Percentiles rank a stretch among this genome's conserved stretches.
phyloP scores from a whole-genome alignment of 306 rosid genomes.

The Acacia crassicarpa region DNA sequence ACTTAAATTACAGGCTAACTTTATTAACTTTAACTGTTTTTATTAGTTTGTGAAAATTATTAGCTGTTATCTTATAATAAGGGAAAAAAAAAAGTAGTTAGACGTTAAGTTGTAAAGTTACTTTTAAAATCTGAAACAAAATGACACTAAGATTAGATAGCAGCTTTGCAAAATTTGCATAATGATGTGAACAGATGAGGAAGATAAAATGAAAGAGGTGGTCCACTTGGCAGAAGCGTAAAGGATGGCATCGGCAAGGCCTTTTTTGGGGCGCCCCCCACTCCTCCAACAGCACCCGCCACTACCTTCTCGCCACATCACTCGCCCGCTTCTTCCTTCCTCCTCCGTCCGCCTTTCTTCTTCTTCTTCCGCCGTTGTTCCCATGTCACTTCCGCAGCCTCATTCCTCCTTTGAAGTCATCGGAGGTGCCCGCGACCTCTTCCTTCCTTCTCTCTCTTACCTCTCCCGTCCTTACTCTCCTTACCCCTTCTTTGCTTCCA shows the following conservation, averaged over 20 bases:
- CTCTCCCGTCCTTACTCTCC: conserved; percentile 54
- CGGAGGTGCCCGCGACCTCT: conserved; percentile 58
- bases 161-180: too few species aligned
- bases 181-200: background rate
- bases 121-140: too few species aligned
- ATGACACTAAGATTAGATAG: too few species aligned
- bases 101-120: too few species aligned
- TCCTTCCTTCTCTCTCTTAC: conserved; percentile 49
- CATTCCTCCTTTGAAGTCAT: conserved; percentile 66
- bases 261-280: conserved; percentile 17
- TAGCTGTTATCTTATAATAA: too few species aligned
- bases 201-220: background rate
- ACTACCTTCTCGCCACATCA: background rate
- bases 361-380: conserved; percentile 26
- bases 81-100: too few species aligned
- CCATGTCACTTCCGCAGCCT: conserved; percentile 20
- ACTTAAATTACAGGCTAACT: too few species aligned
- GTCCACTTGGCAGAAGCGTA: background rate
- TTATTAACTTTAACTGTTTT: too few species aligned
- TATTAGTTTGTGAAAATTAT: too few species aligned
- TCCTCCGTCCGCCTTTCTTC: background rate
- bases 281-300: background rate
- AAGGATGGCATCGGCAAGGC: conserved; percentile 17
- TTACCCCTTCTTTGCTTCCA: conserved; percentile 56
- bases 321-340: background rate